Percentiles rank a stretch among this genome's conserved stretches.
Evolutionary conservation across 2,329 filamentous ascomycete species (phyloP).

Genomic region (Emericellopsis atlantica): DNA sequence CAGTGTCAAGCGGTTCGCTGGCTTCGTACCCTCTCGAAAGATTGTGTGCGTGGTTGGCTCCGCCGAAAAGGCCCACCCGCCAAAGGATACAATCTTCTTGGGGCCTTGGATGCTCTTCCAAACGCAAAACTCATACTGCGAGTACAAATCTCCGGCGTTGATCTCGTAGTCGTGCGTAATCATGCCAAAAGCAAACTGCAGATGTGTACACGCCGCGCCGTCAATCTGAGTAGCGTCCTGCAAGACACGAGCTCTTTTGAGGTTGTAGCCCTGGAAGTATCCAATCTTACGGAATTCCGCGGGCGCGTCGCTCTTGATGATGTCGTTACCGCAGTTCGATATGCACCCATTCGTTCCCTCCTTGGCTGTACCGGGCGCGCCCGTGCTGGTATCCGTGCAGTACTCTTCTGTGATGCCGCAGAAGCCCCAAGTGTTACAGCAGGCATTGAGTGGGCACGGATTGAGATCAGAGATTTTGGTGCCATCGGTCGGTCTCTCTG

Average conservation of each 20-base stretch:
- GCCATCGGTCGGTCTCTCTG: constrained; percentile 16
- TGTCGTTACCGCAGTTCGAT: constrained; percentile 18
- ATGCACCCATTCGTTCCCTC: constrained; percentile 11
- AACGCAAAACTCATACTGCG: neutral
- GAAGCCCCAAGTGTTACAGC: constrained; percentile 19
- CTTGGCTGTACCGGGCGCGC: constrained; percentile 12
- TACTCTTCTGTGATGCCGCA: constrained; percentile 17
- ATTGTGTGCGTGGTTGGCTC: constrained; percentile 10
- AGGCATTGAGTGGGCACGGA: constrained; percentile 23
- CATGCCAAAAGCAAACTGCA: constrained; percentile 13
- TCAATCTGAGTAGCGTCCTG: constrained; percentile 8
- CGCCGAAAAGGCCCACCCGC: constrained; percentile 1
- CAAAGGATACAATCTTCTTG: constrained; percentile 3
- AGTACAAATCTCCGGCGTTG: neutral
- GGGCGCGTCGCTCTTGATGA: constrained; percentile 9
- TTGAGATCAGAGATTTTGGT: constrained; percentile 24
- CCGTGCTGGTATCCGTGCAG: constrained; percentile 13
- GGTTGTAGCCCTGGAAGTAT: constrained; percentile 20
- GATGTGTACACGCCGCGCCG: constrained; percentile 7
- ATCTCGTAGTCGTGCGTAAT: constrained; percentile 1
- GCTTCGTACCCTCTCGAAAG: constrained; percentile 13
- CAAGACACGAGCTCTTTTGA: constrained; percentile 12
- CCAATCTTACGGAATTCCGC: constrained; percentile 6
- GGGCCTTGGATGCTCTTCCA: neutral
- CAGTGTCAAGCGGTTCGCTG: constrained; percentile 23